Percentiles rank a stretch among this genome's conserved stretches.
Conservation (phyloP, 345 rosid species). For the Populus deltoides region DNA sequence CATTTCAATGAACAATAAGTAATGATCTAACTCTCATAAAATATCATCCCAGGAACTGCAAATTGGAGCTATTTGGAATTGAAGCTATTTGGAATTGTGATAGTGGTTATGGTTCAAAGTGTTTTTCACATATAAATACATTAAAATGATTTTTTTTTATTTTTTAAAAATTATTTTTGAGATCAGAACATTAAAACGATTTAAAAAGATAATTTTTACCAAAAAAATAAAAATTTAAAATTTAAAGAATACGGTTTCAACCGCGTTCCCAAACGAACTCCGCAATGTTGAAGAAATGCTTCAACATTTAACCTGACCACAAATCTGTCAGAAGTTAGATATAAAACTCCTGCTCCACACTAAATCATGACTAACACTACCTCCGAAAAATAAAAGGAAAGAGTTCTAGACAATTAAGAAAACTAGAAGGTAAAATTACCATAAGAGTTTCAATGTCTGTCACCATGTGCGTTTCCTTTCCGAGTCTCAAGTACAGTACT, state of each 20-base stretch:
- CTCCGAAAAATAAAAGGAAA: neutral
- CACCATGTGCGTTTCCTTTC: conserved; percentile 13
- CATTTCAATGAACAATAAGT: neutral
- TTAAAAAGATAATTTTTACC: too few relatives aligned
- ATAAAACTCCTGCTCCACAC: neutral
- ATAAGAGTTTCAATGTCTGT: conserved; percentile 10
- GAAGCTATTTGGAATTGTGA: too few relatives aligned
- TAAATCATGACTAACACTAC: neutral
- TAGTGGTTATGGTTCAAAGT: too few relatives aligned
- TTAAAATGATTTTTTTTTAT: too few relatives aligned
- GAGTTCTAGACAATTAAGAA: neutral
- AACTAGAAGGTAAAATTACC: neutral
- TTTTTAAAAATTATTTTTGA: too few relatives aligned
- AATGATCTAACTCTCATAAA: neutral
- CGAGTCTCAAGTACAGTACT: conserved; percentile 4
- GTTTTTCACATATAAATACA: too few relatives aligned
- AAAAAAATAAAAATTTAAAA: too few relatives aligned
- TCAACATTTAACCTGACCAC: conserved; percentile 2
- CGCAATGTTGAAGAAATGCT: neutral
- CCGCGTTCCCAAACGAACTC: too few relatives aligned
- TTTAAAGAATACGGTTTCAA: too few relatives aligned
- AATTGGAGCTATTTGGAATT: too few relatives aligned
- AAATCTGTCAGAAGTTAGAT: conserved; percentile 9
- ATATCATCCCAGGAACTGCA: neutral
- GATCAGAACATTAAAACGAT: too few relatives aligned